Base-by-base conservation (phyloP, 1,139 yeast species). In the Suzukiozyma palmioleophila region DNA sequence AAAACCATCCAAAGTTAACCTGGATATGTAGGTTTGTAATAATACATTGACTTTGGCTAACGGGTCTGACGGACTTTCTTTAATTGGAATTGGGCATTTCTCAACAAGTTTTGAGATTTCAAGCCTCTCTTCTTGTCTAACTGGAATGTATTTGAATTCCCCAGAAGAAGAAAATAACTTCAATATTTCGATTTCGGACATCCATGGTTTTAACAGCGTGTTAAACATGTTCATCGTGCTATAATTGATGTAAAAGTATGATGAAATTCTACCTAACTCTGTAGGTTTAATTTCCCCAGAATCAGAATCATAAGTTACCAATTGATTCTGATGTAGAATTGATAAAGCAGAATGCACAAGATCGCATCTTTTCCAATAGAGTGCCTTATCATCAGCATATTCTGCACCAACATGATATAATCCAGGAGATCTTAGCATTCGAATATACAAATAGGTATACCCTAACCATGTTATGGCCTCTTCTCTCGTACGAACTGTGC, bases 381-480 rank as follows among this genome's bases (percentile, higher is more conserved):
- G 45, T 7, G 45, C 35, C 7, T 49, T 47, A 3, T 59, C 56
- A 47, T 84, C 92, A 4, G 65, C 76, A 50, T 81, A 77, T 9
- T 77, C 84, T 0, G 81, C 73, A 1, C 92, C 89, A 33, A 88
- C 89, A 38, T 79, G 84, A 56, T 92, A 94, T 10, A 84, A 59
- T 0, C 66, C 73, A 0, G 97, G 96, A 0, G 88, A 75, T 36
- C 70, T 69, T 26, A 79, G 58, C 96, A 90, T 87, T 41, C 98
- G 67, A 8, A 89, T 81, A 55, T 76, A 88, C 37, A 90, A 67
- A 55, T 90, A 92, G 0, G 96, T 82, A 49, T 78, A 78, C 0
- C 84, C 79, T 9, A 92, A 59, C 97, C 97, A 92, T 3, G 71
- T 67, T 2, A 82, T 72, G 8, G 87, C 96, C 36, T 86, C 95